Evolutionary conservation across 768 basidiomycete genomes (phyloP), one percentile per base, ranked within the genome.

Genomic region (Pilatotrama ljubarskyi): DNA sequence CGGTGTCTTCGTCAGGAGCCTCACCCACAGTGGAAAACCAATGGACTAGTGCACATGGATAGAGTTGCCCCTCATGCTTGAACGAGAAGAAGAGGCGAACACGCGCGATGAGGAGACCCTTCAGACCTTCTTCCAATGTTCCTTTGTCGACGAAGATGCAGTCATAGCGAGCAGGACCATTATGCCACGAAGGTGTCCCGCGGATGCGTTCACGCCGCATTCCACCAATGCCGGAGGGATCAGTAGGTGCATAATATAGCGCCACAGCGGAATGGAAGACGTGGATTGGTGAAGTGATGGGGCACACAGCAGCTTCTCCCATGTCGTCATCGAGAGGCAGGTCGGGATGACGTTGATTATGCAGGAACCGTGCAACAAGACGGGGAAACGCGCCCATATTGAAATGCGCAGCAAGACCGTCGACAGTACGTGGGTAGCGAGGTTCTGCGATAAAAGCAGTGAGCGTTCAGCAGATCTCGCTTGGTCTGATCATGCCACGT

Each of bases 151-250:
- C 25, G 7, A 48, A 32, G 14, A 48, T 25, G 7, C 18, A 22
- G 46, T 48, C 46, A 8, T 48, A 32, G 4, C 46, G 5, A 60
- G 56, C 0, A 48, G 53, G 0, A 68, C 64, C 0, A 44, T 42
- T 5, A 58, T 62, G 43, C 73, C 73, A 75, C 0, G 29, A 51
- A 4, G 69, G 68, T 9, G 40, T 60, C 0, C 65, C 42, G 1
- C 62, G 46, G 17, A 76, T 73, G 3, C 35, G 50, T 51, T 76
- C 68, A 0, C 32, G 32, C 2, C 61, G 64, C 73, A 76, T 73
- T 1, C 71, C 67, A 1, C 61, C 52, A 13, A 44, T 26, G 0
- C 73, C 69, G 20, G 70, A 63, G 0, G 59, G 37, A 14, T 75
- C 68, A 41, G 73, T 74, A 0, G 72, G 70, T 1, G 66, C 65